Evolutionary conservation across 2,329 filamentous ascomycete genomes (phyloP).

Genomic region (Cylindrodendrum hubeiense): DNA sequence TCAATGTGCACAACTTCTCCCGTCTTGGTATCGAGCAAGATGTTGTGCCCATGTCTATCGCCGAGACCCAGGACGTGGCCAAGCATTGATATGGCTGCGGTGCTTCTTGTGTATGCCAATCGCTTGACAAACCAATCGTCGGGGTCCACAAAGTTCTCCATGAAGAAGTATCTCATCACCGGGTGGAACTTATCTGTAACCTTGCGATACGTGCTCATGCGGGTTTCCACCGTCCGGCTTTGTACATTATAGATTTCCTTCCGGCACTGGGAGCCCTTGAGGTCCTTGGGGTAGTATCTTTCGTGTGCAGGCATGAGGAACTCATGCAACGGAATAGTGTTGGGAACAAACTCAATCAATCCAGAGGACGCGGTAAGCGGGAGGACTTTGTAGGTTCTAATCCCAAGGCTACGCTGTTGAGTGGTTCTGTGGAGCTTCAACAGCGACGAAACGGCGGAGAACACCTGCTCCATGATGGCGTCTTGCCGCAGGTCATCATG

Average conservation of each 20-base stretch:
- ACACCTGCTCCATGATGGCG: constrained; percentile 99
- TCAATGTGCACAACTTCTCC: constrained; percentile 98
- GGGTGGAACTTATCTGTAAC: constrained; percentile 88
- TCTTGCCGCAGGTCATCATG: constrained; percentile 97
- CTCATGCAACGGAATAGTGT: constrained; percentile 92
- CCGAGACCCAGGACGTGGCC: constrained; percentile 93
- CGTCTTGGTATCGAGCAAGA: constrained; percentile 87
- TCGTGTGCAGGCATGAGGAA: constrained; percentile 93
- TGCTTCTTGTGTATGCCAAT: constrained; percentile 91
- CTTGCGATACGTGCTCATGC: constrained; percentile 81
- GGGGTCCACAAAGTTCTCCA: constrained; percentile 92
- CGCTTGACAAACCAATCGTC: constrained; percentile 96
- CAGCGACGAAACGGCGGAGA: constrained; percentile 92
- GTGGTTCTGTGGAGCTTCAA: constrained; percentile 88
- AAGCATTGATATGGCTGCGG: constrained; percentile 94
- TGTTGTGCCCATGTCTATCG: constrained; percentile 96
- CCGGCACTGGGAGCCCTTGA: constrained; percentile 80
- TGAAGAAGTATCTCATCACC: constrained; percentile 96
- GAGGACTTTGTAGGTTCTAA: constrained; percentile 97
- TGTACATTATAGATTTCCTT: constrained; percentile 83
- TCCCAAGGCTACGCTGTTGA: constrained; percentile 87
- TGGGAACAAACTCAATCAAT: constrained; percentile 95
- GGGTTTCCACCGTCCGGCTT: constrained; percentile 74
- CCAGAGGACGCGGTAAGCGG: constrained; percentile 88
- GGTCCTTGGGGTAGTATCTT: constrained; percentile 85